Base-by-base conservation (phyloP, 2,329 filamentous ascomycete species). In the Pleoardoris graminearum region DNA sequence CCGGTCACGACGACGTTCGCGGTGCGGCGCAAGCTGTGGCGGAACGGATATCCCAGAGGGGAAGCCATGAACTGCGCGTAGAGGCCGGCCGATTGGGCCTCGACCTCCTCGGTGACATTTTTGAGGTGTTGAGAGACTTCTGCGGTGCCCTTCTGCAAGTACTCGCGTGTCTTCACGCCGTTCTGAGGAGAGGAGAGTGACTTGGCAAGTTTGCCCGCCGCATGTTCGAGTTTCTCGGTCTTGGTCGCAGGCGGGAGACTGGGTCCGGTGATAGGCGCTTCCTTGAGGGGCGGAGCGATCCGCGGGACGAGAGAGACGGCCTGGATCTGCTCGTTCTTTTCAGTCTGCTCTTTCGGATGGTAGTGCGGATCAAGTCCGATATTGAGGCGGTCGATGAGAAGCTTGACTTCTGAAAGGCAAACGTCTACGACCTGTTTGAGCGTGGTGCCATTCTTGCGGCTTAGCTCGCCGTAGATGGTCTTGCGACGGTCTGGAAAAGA, bases 391-490 rank as follows among this genome's bases (percentile, higher is more conserved):
- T 74, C 74, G 51, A 85, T 84, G 44, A 97, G 82, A 10, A 79
- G 79, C 59, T 84, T 84, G 45, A 97, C 79, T 16, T 88, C 81
- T 11, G 83, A 82, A 16, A 93, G 80, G 63, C 90, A 92, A 6
- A 86, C 76, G 16, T 79, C 77, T 55, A 86, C 85, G 42, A 96
- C 81, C 63, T 96, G 91, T 7, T 85, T 85, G 90, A 91, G 96
- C 60, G 89, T 87, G 0, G 90, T 82, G 0, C 88, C 90, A 38
- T 87, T 88, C 48, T 85, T 84, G 54, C 91, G 88, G 61, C 96
- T 90, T 55, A 96, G 89, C 62, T 97, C 93, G 52, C 86, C 85
- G 73, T 90, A 97, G 50, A 97, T 90, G 17, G 85, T 84, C 71
- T 88, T 89, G 47, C 93, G 84, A 29, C 91, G 85, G n/a, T 85